These are phyloP conservation scores for Metschnikowia lunata DNA, from an alignment of 805 yeast genomes.

Conservation along the genomic window DNA sequence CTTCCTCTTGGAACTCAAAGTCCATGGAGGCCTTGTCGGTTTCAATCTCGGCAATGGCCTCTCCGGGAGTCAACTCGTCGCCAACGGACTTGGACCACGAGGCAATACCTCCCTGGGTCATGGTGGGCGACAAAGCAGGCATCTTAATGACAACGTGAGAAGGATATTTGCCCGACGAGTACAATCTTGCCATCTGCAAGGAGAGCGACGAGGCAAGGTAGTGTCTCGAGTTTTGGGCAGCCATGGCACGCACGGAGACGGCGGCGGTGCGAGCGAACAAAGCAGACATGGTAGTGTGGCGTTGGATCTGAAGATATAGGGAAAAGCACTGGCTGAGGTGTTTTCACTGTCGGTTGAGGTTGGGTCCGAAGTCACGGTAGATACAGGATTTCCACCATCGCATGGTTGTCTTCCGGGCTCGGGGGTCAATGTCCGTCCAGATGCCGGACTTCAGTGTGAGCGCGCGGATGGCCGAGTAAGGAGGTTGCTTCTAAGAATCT, in stretches of 20 bases:
- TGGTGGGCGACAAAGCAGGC: constrained; percentile 99
- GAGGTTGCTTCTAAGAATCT: no score
- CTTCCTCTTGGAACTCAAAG: constrained; percentile 97
- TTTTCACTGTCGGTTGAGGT: constrained; percentile 2
- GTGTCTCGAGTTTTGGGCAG: constrained; percentile 19
- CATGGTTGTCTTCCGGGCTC: constrained; percentile 30
- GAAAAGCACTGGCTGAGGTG: not conserved
- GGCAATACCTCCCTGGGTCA: constrained; percentile 93
- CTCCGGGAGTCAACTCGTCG: constrained; percentile 86
- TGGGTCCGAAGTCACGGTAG: not conserved
- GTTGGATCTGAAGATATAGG: constrained; percentile 24
- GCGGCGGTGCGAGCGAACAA: constrained; percentile 34
- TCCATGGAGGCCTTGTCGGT: constrained; percentile 98
- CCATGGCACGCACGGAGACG: constrained; percentile 22
- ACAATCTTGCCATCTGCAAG: constrained; percentile 35
- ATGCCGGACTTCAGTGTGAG: no score
- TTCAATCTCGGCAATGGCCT: constrained; percentile 92
- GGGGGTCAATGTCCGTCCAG: constrained; percentile 22
- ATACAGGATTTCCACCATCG: constrained; percentile 18
- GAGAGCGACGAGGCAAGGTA: constrained; percentile 18
- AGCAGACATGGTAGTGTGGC: constrained; percentile 27
- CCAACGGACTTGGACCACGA: constrained; percentile 89
- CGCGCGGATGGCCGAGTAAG: no score
- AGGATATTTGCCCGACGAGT: constrained; percentile 55
- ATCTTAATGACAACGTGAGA: constrained; percentile 84